phyloP scores from a whole-genome alignment of 345 rosid species.

The Euphorbia pulcherrima region DNA sequence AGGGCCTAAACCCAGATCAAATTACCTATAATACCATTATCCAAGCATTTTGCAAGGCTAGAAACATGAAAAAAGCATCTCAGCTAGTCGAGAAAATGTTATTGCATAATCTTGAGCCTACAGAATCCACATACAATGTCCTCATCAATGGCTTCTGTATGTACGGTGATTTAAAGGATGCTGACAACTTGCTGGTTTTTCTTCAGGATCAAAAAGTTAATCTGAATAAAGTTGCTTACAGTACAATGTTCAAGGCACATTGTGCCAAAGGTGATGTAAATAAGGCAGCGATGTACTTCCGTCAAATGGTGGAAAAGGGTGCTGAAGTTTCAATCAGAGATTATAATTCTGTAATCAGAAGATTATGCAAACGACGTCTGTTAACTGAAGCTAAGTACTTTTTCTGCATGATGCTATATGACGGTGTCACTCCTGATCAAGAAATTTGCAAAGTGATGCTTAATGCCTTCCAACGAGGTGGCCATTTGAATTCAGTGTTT shows the following conservation, averaged over 20 bases:
- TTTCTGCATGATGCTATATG: constrained; percentile 51
- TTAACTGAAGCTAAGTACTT: constrained; percentile 40
- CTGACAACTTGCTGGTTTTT: constrained; percentile 43
- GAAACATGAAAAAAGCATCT: constrained; percentile 41
- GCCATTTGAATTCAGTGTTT: constrained; percentile 31
- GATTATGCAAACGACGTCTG: constrained; percentile 56
- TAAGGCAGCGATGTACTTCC: constrained; percentile 36
- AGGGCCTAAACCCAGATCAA: constrained; percentile 55
- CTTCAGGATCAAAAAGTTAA: constrained; percentile 36
- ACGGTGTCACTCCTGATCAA: constrained; percentile 53
- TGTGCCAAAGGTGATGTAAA: constrained; percentile 61
- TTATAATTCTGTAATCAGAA: constrained; percentile 64
- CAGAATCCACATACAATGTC: constrained; percentile 51
- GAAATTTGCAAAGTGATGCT: constrained; percentile 52
- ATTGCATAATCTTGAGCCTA: constrained; percentile 42
- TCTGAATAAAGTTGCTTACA: constrained; percentile 53
- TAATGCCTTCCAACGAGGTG: constrained; percentile 31
- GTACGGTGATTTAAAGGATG: constrained; percentile 38
- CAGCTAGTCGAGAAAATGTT: constrained; percentile 41
- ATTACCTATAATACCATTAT: constrained; percentile 58
- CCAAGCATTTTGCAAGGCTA: constrained; percentile 41
- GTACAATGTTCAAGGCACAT: constrained; percentile 67
- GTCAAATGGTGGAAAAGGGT: constrained; percentile 53
- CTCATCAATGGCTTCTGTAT: constrained; percentile 60
- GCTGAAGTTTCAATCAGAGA: constrained; percentile 56